phyloP scores from a whole-genome alignment of 495 filamentous ascomycete species.

The Aspergillus avenaceus region DNA sequence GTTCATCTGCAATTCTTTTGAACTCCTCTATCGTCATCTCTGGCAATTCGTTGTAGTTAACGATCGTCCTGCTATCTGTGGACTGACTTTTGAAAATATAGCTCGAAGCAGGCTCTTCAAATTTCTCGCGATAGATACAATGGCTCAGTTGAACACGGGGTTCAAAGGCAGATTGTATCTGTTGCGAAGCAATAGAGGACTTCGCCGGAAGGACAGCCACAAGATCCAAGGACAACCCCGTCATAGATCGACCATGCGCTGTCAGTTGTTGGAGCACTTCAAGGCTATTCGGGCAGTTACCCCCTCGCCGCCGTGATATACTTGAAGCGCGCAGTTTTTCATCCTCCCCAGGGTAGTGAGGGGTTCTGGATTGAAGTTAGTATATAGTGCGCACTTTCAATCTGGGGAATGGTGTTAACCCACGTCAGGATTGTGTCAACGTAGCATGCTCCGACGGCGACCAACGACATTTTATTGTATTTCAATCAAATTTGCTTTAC shows the following conservation, averaged over 20 bases:
- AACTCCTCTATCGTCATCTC: constrained; percentile 64
- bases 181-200: constrained; percentile 32
- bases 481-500: too few relatives aligned
- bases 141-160: constrained; percentile 42
- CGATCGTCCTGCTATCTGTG: constrained; percentile 61
- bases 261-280: constrained; percentile 64
- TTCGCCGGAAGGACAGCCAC: constrained; percentile 39
- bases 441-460: constrained; percentile 63
- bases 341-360: constrained; percentile 64
- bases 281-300: constrained; percentile 68
- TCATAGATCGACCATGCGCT: constrained; percentile 2
- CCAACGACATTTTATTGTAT: constrained; percentile 37
- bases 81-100: constrained; percentile 63
- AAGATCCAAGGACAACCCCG: constrained; percentile 29
- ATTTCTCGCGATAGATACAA: constrained; percentile 56
- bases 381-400: background rate
- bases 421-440: constrained; percentile 65
- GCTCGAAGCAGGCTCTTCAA: constrained; percentile 58
- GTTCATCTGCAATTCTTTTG: constrained; percentile 19
- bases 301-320: constrained; percentile 58
- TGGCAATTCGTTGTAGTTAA: constrained; percentile 63
- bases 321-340: constrained; percentile 63
- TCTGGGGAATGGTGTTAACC: constrained; percentile 25
- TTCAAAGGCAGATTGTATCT: constrained; percentile 38
- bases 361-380: constrained; percentile 44